Percentiles rank a stretch among this genome's conserved stretches.
These are phyloP conservation scores for Mucor saturninus DNA, from an alignment of 371 early-diverging fungal species.

Conservation along the genomic window DNA sequence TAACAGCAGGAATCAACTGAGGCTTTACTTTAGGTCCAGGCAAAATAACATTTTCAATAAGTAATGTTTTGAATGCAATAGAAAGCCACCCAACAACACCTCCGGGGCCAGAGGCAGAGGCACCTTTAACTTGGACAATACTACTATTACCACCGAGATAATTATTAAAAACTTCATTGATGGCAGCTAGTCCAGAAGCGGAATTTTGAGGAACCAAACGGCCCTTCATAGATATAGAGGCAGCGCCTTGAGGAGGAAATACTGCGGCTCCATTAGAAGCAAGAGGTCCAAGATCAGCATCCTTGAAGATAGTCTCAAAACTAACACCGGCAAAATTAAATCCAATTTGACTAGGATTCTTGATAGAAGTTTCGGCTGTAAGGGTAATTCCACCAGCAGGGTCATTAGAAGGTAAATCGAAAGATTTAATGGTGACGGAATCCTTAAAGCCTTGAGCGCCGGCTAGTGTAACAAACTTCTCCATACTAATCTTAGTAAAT, in stretches of 20 bases:
- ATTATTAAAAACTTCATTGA: slow-evolving; percentile 56
- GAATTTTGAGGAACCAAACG: slow-evolving; percentile 53
- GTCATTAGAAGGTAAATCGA: slow-evolving; percentile 63
- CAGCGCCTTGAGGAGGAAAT: slow-evolving; percentile 41
- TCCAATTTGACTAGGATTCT: slow-evolving; percentile 64
- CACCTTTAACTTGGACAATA: slow-evolving; percentile 51
- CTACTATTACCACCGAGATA: slow-evolving; percentile 52
- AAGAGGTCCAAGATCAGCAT: slow-evolving; percentile 43
- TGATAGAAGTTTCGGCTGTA: slow-evolving; percentile 51
- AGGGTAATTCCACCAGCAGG: slow-evolving; percentile 63
- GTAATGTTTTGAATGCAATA: slow-evolving; percentile 55
- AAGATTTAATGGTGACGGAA: slow-evolving; percentile 56
- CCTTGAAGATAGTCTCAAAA: slow-evolving; percentile 36
- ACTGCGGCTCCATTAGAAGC: slow-evolving; percentile 42
- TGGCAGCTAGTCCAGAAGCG: slow-evolving; percentile 50
- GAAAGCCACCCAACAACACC: slow-evolving; percentile 62
- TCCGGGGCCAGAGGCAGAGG: slow-evolving; percentile 53
- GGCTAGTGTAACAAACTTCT: slow-evolving; percentile 54
- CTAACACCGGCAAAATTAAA: slow-evolving; percentile 45
- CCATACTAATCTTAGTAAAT: slow-evolving; percentile 57
- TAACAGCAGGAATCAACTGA: slow-evolving; percentile 48
- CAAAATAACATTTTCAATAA: slow-evolving; percentile 51
- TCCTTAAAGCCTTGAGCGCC: slow-evolving; percentile 62
- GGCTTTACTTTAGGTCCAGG: slow-evolving; percentile 46
- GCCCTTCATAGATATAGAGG: slow-evolving; percentile 54